phyloP scores from a whole-genome alignment of 1,139 yeast genomes.

The Blastobotrys raffinosifermentans region DNA sequence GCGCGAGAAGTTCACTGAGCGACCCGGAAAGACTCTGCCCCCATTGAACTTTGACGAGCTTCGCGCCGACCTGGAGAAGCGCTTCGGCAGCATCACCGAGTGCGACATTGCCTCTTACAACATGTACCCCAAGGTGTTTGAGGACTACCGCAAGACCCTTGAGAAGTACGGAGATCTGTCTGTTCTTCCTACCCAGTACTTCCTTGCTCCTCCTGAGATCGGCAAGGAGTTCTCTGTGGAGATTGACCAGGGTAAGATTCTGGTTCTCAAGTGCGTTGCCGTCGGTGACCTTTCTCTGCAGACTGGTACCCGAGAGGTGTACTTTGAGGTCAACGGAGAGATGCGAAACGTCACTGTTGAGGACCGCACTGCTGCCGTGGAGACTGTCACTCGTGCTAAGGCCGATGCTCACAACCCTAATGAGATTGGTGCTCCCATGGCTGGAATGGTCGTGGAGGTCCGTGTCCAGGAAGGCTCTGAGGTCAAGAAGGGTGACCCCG shows the following conservation, averaged over 20 bases:
- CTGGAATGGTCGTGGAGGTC: constrained; percentile 95
- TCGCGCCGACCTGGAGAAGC: constrained; percentile 59
- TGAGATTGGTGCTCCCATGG: constrained; percentile 99
- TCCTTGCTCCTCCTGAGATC: constrained; percentile 78
- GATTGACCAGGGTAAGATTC: constrained; percentile 90
- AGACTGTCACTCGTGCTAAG: constrained; percentile 80
- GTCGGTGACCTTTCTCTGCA: constrained; percentile 80
- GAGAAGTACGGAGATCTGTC: constrained; percentile 89
- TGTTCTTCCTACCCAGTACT: constrained; percentile 85
- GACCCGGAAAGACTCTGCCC: constrained; percentile 86
- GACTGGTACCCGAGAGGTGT: constrained; percentile 92
- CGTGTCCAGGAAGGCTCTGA: constrained; percentile 81
- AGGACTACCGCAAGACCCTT: constrained; percentile 66
- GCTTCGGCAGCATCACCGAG: constrained; percentile 53
- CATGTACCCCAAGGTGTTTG: constrained; percentile 97
- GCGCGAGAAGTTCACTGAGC: constrained; percentile 78
- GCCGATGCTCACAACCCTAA: constrained; percentile 81
- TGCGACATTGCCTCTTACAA: constrained; percentile 89
- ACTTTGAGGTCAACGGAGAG: constrained; percentile 97
- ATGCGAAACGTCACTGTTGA: constrained; percentile 90
- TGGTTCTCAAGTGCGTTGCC: constrained; percentile 87
- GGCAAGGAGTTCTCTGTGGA: constrained; percentile 87
- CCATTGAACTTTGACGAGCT: constrained; percentile 75
- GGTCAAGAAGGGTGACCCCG: constrained; percentile 94
- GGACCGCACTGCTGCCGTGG: constrained; percentile 81